Conservation (phyloP, 2,329 filamentous ascomycete species). For the Aureobasidium uvarum region DNA sequence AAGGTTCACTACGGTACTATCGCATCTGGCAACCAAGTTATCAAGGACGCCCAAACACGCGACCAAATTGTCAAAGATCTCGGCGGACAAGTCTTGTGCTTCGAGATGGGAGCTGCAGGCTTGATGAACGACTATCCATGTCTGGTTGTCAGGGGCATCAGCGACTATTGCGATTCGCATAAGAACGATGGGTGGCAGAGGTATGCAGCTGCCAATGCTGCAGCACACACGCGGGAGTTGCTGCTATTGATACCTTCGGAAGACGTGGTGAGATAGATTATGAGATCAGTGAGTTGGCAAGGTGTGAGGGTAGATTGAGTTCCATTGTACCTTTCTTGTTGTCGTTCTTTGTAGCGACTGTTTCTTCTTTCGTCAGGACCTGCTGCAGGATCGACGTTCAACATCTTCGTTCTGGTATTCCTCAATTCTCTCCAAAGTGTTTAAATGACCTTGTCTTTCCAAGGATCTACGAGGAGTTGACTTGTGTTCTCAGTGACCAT, state of each 20-base stretch:
- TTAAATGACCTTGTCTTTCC: neutral
- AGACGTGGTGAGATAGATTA: neutral
- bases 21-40: slow-evolving; percentile 29
- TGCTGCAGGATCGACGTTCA: neutral
- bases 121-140: slow-evolving; percentile 30
- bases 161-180: slow-evolving; percentile 33
- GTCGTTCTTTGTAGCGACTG: neutral
- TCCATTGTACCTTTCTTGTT: neutral
- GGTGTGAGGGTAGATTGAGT: neutral
- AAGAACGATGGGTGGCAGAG: slow-evolving; percentile 32
- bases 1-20: slow-evolving; percentile 29
- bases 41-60: slow-evolving; percentile 36
- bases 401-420: neutral
- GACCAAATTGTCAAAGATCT: slow-evolving; percentile 32
- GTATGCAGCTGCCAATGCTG: slow-evolving; percentile 32
- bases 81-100: slow-evolving; percentile 26
- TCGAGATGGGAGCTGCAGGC: slow-evolving; percentile 32
- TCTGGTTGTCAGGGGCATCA: slow-evolving; percentile 33
- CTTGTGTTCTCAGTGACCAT: neutral
- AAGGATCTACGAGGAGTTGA: neutral
- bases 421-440: too few relatives aligned
- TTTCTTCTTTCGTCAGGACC: neutral
- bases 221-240: slow-evolving; percentile 28
- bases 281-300: neutral
- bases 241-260: neutral